Evolutionary conservation across 169 alveolate genomes (phyloP), one percentile per base, ranked within the genome.

Genomic region (Plasmodium sp.): DNA sequence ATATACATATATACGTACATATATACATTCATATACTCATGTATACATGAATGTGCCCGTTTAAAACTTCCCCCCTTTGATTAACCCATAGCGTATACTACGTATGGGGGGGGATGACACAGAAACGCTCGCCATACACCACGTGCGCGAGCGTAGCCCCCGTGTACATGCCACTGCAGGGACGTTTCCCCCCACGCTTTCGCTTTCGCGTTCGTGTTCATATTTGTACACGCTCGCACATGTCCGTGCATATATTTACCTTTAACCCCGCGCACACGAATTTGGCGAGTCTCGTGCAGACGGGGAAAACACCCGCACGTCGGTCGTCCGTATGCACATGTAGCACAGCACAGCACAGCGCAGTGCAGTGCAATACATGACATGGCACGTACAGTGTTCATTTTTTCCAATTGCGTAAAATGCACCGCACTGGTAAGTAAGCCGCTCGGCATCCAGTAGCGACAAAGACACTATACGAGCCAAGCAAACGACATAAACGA

Each of bases 161-260:
- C 16, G 2, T 39, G 54, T 34, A 41, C 22, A 67, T 84, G 27
- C 33, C 33, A 36, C 45, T 84, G 45, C 71, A 41, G 2, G 54
- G 72, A 84, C 33, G 39, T 71, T 12, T 41, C 18, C n/a, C 36
- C 39, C 14, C 27, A 82, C 22, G 7, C 16, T 7, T n/a, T 7
- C 73, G 36, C 22, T 16, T 22, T n/a, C 1, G 27, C 27, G 27
- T 22, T 22, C 27, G 56, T 51, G 1, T 31, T 36, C 27, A 9
- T 43, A 73, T 74, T 22, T 77, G 56, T 81, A 45, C 41, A 43
- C 62, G 22, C 74, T 16, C 45, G 74, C 41, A 54, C 71, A 39
- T 84, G 39, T 75, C 31, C 54, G 74, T 84, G 45, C 67, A 84
- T 84, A 67, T 81, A 54, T 27, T 31, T 54, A 81, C 67, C 71